Evolutionary conservation across 2,329 filamentous ascomycete species (phyloP).

Genomic region (Ophidiomyces ophidiicola): DNA sequence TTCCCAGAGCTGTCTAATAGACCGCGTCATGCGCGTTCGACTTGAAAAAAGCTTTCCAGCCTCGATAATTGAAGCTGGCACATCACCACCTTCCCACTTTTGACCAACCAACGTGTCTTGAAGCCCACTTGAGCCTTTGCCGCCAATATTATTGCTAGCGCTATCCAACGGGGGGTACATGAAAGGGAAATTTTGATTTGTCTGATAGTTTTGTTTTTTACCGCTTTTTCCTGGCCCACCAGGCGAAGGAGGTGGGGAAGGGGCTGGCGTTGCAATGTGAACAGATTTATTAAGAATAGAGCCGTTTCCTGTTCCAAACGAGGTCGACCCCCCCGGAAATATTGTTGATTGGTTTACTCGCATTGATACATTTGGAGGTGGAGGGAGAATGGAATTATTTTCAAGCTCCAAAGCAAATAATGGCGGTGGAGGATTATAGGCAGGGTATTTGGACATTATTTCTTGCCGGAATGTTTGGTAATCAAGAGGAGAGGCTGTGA

Average conservation of each 20-base stretch:
- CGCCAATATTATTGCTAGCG: constrained; percentile 77
- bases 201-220: constrained; percentile 99
- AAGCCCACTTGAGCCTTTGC: constrained; percentile 69
- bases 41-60: constrained; percentile 84
- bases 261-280: constrained; percentile 95
- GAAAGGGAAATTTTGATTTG: constrained; percentile 96
- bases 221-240: constrained; percentile 77
- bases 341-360: constrained; percentile 52
- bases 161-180: constrained; percentile 89
- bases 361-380: constrained; percentile 58
- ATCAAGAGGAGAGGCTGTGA: constrained; percentile 86
- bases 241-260: constrained; percentile 87
- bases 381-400: constrained; percentile 80
- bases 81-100: constrained; percentile 75
- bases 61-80: constrained; percentile 88
- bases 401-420: constrained; percentile 77
- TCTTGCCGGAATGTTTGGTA: constrained; percentile 96
- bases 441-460: constrained; percentile 93
- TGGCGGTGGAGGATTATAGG: constrained; percentile 79
- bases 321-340: constrained; percentile 43
- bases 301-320: constrained; percentile 32
- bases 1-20: constrained; percentile 88
- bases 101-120: constrained; percentile 52
- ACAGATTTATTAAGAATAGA: constrained; percentile 93
- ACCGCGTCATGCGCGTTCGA: constrained; percentile 80